Evolutionary conservation across 2,329 filamentous ascomycete species (phyloP), one percentile per base, ranked within the genome.

Genomic region (Diaporthe sp.): DNA sequence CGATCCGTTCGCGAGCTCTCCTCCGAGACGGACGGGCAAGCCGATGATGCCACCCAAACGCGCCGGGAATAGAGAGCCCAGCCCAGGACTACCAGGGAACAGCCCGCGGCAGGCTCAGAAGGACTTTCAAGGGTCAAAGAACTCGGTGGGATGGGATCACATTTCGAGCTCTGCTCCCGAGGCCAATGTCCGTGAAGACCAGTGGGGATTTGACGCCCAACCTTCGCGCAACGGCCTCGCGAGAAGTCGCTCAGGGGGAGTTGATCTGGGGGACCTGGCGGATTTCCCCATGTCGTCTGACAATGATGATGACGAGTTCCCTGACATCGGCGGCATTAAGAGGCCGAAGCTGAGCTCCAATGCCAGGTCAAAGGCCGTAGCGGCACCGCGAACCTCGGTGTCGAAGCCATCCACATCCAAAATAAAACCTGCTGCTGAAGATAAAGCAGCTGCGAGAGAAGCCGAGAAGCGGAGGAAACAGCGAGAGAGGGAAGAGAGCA

Each of bases 401-500:
- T 34, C 78, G 42, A 84, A 80, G 77, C 67, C 79, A 10, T 12
- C 73, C 12, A 31, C 77, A 12, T 74, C 77, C 31, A 74, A 71
- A 44, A 76, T 57, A 1, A 79, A 77, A 55, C 85, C 81, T 72
- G 82, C 81, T 0, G 75, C 81, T 6, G 84, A 83, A 34, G 84
- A 87, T 46, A 86, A 87, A 79, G 84, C 85, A 2, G 84, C 85
- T 2, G 87, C 86, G 2, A 88, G 86, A 76, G 89, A 90, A 31
- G 85, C 84, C 0, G 90, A 92, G 62, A 90, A 88, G 75, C 89
- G 90, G 76, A 85, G 84, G 31, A 90, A 91, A 78, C 88, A 89
- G 51, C 82, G 85, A 4, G 90, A 92, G 75, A 92, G 88, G 67
- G 88, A 92, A 73, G 84, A 86, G 0, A 88, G 89, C 67, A 94